A percentile compares a stretch with the other conserved stretches of the same genome.
Conservation (phyloP, 352 stramenopile genomes). For the Globisporangium cylindrosporum region DNA sequence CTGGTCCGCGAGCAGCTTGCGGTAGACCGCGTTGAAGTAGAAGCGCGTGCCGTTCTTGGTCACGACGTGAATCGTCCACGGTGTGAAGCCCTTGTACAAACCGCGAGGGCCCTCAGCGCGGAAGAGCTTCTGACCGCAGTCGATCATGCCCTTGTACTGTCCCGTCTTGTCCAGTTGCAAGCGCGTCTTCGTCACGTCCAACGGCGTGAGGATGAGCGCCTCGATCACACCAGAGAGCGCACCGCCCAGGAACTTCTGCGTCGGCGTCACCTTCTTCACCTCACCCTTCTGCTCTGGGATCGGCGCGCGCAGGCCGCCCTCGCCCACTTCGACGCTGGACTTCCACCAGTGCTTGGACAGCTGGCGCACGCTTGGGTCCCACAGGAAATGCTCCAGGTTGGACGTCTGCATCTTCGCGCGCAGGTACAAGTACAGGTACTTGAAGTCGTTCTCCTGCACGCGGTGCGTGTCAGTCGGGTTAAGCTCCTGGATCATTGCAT, state of each 20-base stretch:
- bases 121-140: constrained; percentile 83
- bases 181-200: constrained; percentile 89
- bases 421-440: constrained; percentile 76
- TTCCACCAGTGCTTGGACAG: constrained; percentile 88
- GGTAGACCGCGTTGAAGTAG: constrained; percentile 88
- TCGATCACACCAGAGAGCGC: constrained; percentile 86
- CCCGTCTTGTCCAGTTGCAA: constrained; percentile 86
- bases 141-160: constrained; percentile 85
- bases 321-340: constrained; percentile 76
- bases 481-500: constrained; percentile 75
- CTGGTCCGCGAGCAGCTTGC: constrained; percentile 62
- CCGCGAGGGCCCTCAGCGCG: constrained; percentile 69
- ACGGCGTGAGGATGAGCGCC: constrained; percentile 77
- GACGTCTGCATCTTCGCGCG: constrained; percentile 74
- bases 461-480: constrained; percentile 59
- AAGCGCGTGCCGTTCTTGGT: constrained; percentile 90
- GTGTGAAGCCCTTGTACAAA: constrained; percentile 87
- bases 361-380: constrained; percentile 79
- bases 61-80: constrained; percentile 88
- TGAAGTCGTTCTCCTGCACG: constrained; percentile 78
- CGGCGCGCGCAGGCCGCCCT: constrained; percentile 64
- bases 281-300: constrained; percentile 39
- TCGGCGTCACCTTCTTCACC: constrained; percentile 64
- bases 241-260: constrained; percentile 78
- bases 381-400: constrained; percentile 72